Evolutionary conservation across 352 stramenopile genomes (phyloP).

Genomic region (Phytophthora melonis): DNA sequence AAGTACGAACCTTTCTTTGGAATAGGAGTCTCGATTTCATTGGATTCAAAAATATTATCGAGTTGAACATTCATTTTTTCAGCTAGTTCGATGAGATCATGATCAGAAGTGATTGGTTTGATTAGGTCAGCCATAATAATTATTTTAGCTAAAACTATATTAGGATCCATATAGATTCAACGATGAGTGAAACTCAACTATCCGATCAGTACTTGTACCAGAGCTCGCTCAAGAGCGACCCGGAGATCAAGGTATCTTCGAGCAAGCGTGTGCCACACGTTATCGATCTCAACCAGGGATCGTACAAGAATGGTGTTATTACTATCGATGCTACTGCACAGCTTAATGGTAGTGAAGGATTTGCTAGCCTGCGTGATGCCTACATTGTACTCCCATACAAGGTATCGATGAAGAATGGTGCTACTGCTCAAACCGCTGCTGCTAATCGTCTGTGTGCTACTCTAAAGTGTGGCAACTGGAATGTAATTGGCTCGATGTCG

Average conservation of each 20-base stretch:
- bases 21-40: background rate
- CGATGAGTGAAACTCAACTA: conserved; percentile 9
- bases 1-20: background rate
- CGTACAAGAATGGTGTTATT: conserved; percentile 11
- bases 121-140: background rate
- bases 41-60: background rate
- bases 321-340: conserved; percentile 15
- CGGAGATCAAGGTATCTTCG: conserved; percentile 3
- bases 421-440: conserved; percentile 8
- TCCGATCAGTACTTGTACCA: conserved; percentile 15
- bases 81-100: background rate
- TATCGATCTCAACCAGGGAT: conserved; percentile 15
- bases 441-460: conserved; percentile 32
- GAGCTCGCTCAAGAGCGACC: conserved; percentile 13
- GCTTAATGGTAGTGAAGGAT: conserved; percentile 12
- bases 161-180: too few relatives aligned
- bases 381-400: conserved; percentile 21
- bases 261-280: conserved; percentile 9
- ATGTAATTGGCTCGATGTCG: conserved; percentile 19
- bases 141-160: conserved; percentile 1
- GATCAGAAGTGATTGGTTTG: background rate
- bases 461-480: conserved; percentile 41
- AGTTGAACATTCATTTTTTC: background rate
- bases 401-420: conserved; percentile 17
- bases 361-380: conserved; percentile 14